Percentiles rank a stretch among this genome's conserved stretches.
These are phyloP conservation scores for Sporothrix schenckii DNA, from an alignment of 2,329 filamentous ascomycete genomes.

Conservation along the genomic window DNA sequence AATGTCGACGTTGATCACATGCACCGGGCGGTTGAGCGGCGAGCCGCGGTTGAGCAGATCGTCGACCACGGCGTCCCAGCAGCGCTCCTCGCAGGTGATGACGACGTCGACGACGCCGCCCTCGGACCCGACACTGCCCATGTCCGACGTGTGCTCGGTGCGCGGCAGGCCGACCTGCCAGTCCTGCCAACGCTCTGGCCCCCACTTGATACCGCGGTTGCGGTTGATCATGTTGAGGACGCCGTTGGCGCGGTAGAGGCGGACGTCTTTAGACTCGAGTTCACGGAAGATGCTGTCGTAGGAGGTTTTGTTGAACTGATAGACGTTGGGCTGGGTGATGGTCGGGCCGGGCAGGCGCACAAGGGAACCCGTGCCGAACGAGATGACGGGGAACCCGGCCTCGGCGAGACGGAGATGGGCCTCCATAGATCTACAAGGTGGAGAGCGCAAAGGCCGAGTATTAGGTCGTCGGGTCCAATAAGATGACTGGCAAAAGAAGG, in stretches of 20 bases:
- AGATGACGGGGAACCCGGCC: slow-evolving; percentile 91
- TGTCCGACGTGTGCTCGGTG: slow-evolving; percentile 72
- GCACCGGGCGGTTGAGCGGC: slow-evolving; percentile 87
- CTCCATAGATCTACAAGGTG: slow-evolving; percentile 78
- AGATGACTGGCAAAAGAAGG: neutral
- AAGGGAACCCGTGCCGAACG: slow-evolving; percentile 92
- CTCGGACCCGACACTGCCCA: slow-evolving; percentile 79
- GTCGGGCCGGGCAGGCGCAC: slow-evolving; percentile 90
- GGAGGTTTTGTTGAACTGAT: slow-evolving; percentile 95
- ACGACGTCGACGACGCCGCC: slow-evolving; percentile 90
- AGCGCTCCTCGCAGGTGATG: slow-evolving; percentile 95
- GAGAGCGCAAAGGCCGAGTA: neutral
- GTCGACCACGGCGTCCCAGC: slow-evolving; percentile 97
- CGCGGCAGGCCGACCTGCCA: slow-evolving; percentile 88
- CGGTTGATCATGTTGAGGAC: slow-evolving; percentile 94
- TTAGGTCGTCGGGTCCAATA: slow-evolving; percentile 1
- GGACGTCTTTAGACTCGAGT: slow-evolving; percentile 79
- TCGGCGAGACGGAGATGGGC: slow-evolving; percentile 91
- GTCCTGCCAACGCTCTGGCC: slow-evolving; percentile 96
- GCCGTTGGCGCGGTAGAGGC: slow-evolving; percentile 88
- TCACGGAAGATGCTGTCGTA: slow-evolving; percentile 95
- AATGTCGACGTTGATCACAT: slow-evolving; percentile 98
- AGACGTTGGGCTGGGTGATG: slow-evolving; percentile 93
- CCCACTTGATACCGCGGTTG: slow-evolving; percentile 90
- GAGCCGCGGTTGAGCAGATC: slow-evolving; percentile 85